Conservation (phyloP, 345 rosid genomes). For the Mercurialis annua region DNA sequence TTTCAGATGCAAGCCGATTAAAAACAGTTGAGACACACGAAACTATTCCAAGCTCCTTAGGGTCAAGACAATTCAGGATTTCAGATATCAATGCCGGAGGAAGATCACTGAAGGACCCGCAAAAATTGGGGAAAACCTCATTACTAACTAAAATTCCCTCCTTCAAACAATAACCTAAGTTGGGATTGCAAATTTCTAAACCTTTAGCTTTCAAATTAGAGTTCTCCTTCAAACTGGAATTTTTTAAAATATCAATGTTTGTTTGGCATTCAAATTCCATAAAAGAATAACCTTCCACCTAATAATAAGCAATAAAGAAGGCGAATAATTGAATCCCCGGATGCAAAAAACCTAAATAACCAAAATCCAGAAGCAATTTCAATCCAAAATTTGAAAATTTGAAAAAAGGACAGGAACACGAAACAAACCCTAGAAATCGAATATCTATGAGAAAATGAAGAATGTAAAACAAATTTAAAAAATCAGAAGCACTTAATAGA, state of each 20-base stretch:
- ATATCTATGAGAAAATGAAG: neutral
- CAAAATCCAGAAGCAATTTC: conserved; percentile 11
- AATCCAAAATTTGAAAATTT: conserved; percentile 6
- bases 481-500: neutral
- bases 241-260: conserved; percentile 32
- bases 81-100: conserved; percentile 78
- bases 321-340: neutral
- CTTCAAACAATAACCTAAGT: conserved; percentile 23
- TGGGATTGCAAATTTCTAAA: conserved; percentile 28
- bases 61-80: conserved; percentile 70
- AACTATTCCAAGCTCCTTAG: conserved; percentile 81
- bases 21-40: conserved; percentile 74
- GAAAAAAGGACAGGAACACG: neutral
- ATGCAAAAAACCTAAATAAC: neutral
- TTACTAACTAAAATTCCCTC: conserved; percentile 30
- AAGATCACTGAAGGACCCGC: conserved; percentile 61
- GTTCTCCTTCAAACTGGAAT: conserved; percentile 24
- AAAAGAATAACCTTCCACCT: conserved; percentile 35
- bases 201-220: conserved; percentile 17
- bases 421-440: neutral
- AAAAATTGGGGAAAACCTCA: conserved; percentile 28
- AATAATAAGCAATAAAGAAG: conserved; percentile 2
- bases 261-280: conserved; percentile 89
- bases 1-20: conserved; percentile 70
- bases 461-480: neutral